Base-by-base conservation (phyloP, 768 basidiomycete genomes). In the Suillus variegatus region DNA sequence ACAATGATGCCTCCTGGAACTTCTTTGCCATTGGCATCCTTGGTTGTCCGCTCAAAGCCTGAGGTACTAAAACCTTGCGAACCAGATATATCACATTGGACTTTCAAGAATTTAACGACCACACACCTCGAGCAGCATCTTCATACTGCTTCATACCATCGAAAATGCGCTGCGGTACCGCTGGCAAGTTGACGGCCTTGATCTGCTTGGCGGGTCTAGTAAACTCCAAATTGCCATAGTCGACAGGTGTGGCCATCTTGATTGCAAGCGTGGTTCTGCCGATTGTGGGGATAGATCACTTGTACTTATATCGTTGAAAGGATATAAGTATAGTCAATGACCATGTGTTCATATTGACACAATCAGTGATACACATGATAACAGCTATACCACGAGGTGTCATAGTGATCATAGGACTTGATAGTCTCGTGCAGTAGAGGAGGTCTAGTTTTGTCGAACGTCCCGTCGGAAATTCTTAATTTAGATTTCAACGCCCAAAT, bases 131-230 rank as follows among this genome's bases (percentile, higher is more conserved):
- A 56, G 72, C 71, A 14, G 80, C 76, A 47, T 81, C 77, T 70
- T 82, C 77, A 46, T 82, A 82, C 52, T 72, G 72, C 58, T 71
- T 74, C 76, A 82, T 72, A 16, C 72, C 77, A 65, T 75, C 71
- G 38, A 78, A 73, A 52, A 78, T 77, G 43, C 75, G 73, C 62
- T 72, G 65, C 0, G 77, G 76, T 35, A 82, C 57, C 38, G 72
- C 66, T 6, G 72, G 72, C 25, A 78, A 73, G 60, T 79, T 76
- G 63, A 82, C 71, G 0, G 78, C 76, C 63, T 82, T 81, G 67
- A 82, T 79, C 52, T 78, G 77, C 41, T 73, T 68, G 5, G 77
- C 77, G 0, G 80, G 79, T 56, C 76, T 70, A n/a, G 77, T 74
- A 57, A 74, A 81, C 43, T 76, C 63, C 43, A 80, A 74, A 52